Base-by-base conservation (phyloP, 2,329 filamentous ascomycete genomes). In the Colletotrichum eleusines region DNA sequence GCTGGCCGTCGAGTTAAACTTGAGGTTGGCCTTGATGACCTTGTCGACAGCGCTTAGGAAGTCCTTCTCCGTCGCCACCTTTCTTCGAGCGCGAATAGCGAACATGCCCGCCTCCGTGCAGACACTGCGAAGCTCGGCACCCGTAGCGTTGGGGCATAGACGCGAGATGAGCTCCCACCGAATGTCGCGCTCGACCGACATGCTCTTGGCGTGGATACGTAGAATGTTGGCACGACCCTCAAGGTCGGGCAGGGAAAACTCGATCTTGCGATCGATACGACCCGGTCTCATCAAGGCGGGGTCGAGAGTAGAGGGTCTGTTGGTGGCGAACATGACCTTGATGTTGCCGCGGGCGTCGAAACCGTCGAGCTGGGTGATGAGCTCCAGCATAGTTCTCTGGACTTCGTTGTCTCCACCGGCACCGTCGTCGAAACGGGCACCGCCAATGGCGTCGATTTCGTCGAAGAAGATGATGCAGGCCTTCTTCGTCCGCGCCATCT, bases 391-490 rank as follows among this genome's bases (percentile, higher is more conserved):
- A 74, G 95, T 98, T 85, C 95, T 89, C 83, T 98, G 95, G 8
- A 98, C 95, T 81, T 98, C 95, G 80, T 98, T 98, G 83, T 98
- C 95, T 78, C 95, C 95, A 76, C 95, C 95, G 73, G 95, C 95
- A 75, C 95, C 95, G 76, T 98, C 95, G 78, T 98, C 95, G 80
- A 98, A 98, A 82, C 95, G 94, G 48, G 95, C 95, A 76, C 95
- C 95, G 79, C 95, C 95, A 66, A 98, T 94, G 59, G 95, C 95
- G 81, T 98, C 95, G 73, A 98, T 96, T 85, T 99, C 96, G 81
- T 99, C 96, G 79, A 97, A 97, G 90, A 99, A 99, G 84, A 99
- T 99, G 80, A 99, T 99, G 83, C 96, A 99, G 0, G 96, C 96
- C 85, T 99, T 99, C 89, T 99, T 99, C 68, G 96, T 98, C 76